These are phyloP conservation scores for Tolypocladium cylindrosporum DNA, from an alignment of 2,329 filamentous ascomycete species.

Conservation along the genomic window DNA sequence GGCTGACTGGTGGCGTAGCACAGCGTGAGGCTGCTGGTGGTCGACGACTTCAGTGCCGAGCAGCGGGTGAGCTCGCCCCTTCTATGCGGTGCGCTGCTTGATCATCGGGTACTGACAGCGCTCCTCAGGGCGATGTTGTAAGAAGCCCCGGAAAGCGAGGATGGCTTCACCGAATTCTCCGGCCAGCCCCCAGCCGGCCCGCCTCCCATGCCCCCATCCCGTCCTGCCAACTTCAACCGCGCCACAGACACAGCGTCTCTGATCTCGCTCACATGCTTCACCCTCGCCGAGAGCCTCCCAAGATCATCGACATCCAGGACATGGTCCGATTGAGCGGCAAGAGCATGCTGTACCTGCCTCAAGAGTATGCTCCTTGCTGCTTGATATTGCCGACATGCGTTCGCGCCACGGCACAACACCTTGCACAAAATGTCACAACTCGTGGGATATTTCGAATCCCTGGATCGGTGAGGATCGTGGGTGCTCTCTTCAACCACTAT, in stretches of 20 bases:
- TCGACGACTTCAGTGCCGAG: conserved; percentile 22
- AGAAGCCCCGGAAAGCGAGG: conserved; percentile 19
- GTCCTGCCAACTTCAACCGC: conserved; percentile 7
- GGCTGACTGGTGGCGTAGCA: conserved; percentile 28
- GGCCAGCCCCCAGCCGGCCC: conserved; percentile 11
- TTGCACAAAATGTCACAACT: conserved; percentile 45
- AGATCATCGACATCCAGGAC: conserved; percentile 42
- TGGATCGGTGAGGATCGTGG: conserved; percentile 46
- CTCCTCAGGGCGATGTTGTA: conserved; percentile 9
- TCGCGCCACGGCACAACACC: conserved; percentile 54
- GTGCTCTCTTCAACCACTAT: conserved; percentile 54
- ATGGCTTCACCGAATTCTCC: conserved; percentile 28
- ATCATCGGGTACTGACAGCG: not conserved
- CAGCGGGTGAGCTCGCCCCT: conserved; percentile 21
- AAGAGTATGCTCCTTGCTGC: conserved; percentile 45
- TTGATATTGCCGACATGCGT: conserved; percentile 55
- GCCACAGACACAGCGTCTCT: conserved; percentile 43
- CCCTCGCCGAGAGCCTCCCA: conserved; percentile 32
- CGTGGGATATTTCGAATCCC: conserved; percentile 55
- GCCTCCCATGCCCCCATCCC: conserved; percentile 3
- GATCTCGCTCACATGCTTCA: conserved; percentile 40
- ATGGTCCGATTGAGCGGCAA: conserved; percentile 54
- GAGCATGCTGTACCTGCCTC: conserved; percentile 49
- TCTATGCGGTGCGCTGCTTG: not conserved
- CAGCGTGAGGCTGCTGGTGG: conserved; percentile 34